Percentiles rank a stretch among this genome's conserved stretches.
phyloP scores from a whole-genome alignment of 768 basidiomycete genomes.

The Trametes villosa region DNA sequence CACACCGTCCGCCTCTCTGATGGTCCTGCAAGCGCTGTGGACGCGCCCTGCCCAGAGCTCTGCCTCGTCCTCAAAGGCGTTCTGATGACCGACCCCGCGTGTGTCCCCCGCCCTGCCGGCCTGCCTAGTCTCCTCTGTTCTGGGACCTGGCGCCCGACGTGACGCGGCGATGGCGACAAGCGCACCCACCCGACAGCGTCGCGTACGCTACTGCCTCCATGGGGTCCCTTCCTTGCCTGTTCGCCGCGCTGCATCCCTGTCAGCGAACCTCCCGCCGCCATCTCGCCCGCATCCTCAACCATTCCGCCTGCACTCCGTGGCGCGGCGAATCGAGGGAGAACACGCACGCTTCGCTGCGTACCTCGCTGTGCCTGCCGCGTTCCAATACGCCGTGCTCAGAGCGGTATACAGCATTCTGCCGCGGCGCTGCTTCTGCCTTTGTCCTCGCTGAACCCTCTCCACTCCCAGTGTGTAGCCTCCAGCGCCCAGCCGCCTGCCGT shows the following conservation, averaged over 20 bases:
- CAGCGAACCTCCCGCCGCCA: background rate
- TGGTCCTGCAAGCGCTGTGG: background rate
- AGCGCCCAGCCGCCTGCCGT: no score
- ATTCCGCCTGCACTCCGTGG: conserved; percentile 12
- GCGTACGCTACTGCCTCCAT: background rate
- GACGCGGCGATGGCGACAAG: background rate
- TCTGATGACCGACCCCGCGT: background rate
- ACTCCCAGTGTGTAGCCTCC: no score
- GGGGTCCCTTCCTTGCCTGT: background rate
- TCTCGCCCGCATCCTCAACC: background rate
- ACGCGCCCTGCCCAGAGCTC: background rate
- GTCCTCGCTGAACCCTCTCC: background rate
- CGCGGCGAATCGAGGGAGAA: conserved; percentile 10
- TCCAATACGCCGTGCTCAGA: background rate
- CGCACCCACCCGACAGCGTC: background rate
- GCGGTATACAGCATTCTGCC: background rate
- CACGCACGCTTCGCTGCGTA: background rate
- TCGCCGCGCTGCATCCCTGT: background rate
- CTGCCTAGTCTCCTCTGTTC: conserved; percentile 6
- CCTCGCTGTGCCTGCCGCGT: background rate
- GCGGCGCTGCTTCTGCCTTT: background rate
- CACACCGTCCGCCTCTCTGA: background rate
- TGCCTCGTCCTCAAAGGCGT: background rate
- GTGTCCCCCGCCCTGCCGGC: background rate
- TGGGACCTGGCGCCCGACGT: background rate